Evolutionary conservation across 73 alveolate species (phyloP), one percentile per base, ranked within the genome.

Genomic region (Diophrys appendiculata): DNA sequence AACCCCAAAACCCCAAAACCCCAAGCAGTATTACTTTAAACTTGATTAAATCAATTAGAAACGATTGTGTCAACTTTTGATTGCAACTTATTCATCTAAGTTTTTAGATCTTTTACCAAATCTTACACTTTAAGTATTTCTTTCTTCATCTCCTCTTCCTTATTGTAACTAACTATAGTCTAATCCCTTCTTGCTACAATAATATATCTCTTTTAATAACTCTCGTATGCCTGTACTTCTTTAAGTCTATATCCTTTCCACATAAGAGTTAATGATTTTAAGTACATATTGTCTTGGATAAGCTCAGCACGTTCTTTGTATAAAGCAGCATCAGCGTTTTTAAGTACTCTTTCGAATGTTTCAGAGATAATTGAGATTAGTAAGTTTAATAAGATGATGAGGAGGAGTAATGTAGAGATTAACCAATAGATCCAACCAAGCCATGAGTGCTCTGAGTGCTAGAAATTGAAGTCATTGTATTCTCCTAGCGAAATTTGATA

Each of bases 301-400:
- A 80, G 54, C 25, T 68, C 22, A 3, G 89, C 89, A 72, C 72
- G 60, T 35, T 80, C 89, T 55, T 65, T 18, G 26, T 33, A 72
- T 25, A 78, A 56, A 43, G 83, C 77, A 35, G 72, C 72, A 0
- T 76, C 68, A 1, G 89, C 82, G 35, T 71, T 80, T 30, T 72
- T 78, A 35, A 68, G 76, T 32, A 80, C 89, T 33, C 56, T 26
- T 30, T 78, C 65, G 78, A 80, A 80, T 1, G 89, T 54, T 33
- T 80, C 89, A 11, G 77, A 33, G 26, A 80, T 80, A 3, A 80
- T 71, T 14, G 89, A 80, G 72, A 80, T 80, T 54, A 80, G 65
- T 32, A 80, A 77, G 65, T 80, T 80, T 27, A 80, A 74, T 65
- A 80, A 64, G 13, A 80, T 80, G 33, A 80, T 80, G 2, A 78